These are phyloP conservation scores for Lineolata rhizophorae DNA, from an alignment of 495 filamentous ascomycete species.

Conservation along the genomic window DNA sequence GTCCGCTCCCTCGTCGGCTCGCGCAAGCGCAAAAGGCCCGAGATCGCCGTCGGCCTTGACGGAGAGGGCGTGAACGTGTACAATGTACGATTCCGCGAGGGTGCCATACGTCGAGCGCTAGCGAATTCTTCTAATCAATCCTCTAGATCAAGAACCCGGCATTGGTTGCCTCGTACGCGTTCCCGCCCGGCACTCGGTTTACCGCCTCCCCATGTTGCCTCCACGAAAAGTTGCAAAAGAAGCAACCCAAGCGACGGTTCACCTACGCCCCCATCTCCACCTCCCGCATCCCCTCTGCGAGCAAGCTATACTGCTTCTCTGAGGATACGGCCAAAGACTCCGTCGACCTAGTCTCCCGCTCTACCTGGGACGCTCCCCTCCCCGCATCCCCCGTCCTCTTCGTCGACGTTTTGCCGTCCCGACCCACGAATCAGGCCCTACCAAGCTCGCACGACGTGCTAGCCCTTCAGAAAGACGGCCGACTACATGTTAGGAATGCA, in stretches of 20 bases:
- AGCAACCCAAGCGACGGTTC: constrained; percentile 35
- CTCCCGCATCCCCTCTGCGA: too few relatives aligned
- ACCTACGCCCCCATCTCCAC: constrained; percentile 38
- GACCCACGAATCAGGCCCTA: constrained; percentile 10
- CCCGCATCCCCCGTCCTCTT: constrained; percentile 1
- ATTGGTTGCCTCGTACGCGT: constrained; percentile 62
- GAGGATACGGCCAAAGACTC: constrained; percentile 7
- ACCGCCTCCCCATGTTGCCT: constrained; percentile 59
- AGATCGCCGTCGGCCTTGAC: constrained; percentile 71
- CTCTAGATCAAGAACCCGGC: constrained; percentile 53
- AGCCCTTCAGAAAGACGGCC: constrained; percentile 17
- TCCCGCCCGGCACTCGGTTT: constrained; percentile 61
- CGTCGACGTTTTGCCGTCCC: constrained; percentile 7
- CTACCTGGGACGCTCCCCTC: too few relatives aligned
- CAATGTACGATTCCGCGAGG: constrained; percentile 35
- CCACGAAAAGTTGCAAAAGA: constrained; percentile 31
- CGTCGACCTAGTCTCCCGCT: too few relatives aligned
- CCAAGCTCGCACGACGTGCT: constrained; percentile 14
- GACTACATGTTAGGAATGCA: constrained; percentile 31
- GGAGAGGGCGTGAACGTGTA: constrained; percentile 84
- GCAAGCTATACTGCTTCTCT: constrained; percentile 12
- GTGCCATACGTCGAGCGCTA: constrained; percentile 3
- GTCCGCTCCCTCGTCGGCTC: constrained; percentile 48
- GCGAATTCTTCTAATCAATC: not conserved
- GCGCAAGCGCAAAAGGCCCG: constrained; percentile 69